These are phyloP conservation scores for Leccinum rimulosum DNA, from an alignment of 768 basidiomycete species.

Conservation along the genomic window DNA sequence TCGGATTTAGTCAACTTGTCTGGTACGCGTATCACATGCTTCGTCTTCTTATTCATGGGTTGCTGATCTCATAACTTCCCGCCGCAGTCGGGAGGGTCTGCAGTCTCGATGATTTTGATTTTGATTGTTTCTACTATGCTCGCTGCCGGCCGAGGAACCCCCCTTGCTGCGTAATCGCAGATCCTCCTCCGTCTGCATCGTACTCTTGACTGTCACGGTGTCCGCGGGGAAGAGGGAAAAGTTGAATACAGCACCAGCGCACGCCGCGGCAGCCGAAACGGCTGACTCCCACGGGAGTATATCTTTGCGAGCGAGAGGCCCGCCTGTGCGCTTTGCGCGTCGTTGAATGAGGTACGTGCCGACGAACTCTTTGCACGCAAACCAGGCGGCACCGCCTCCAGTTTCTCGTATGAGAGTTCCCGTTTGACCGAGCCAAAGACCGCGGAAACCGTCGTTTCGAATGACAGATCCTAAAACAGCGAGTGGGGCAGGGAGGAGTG, in stretches of 20 bases:
- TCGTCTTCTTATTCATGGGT: no score
- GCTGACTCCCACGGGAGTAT: slow-evolving; percentile 79
- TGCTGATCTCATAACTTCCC: no score
- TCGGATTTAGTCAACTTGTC: no score
- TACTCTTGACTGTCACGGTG: slow-evolving; percentile 72
- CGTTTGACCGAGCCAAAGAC: slow-evolving; percentile 96
- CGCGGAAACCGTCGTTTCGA: slow-evolving; percentile 65
- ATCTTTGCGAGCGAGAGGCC: slow-evolving; percentile 38
- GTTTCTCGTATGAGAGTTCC: slow-evolving; percentile 93
- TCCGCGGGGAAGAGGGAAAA: slow-evolving; percentile 94
- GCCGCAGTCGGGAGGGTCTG: no score
- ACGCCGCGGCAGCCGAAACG: slow-evolving; percentile 62
- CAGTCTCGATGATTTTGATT: no score
- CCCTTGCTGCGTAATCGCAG: slow-evolving; percentile 52
- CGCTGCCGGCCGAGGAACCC: slow-evolving; percentile 20
- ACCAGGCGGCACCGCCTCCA: slow-evolving; percentile 91
- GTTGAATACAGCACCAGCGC: slow-evolving; percentile 83
- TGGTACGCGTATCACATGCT: no score
- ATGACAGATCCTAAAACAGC: slow-evolving; percentile 63
- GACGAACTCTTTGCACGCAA: slow-evolving; percentile 80
- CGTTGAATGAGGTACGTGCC: slow-evolving; percentile 57
- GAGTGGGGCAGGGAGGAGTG: slow-evolving; percentile 67
- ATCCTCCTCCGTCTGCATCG: slow-evolving; percentile 93
- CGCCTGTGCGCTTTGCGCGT: slow-evolving; percentile 33
- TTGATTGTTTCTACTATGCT: no score